Percentiles rank a stretch among this genome's conserved stretches.
These are phyloP conservation scores for Vitis cinerea DNA, from an alignment of 164 flowering plant genomes.

Conservation along the genomic window DNA sequence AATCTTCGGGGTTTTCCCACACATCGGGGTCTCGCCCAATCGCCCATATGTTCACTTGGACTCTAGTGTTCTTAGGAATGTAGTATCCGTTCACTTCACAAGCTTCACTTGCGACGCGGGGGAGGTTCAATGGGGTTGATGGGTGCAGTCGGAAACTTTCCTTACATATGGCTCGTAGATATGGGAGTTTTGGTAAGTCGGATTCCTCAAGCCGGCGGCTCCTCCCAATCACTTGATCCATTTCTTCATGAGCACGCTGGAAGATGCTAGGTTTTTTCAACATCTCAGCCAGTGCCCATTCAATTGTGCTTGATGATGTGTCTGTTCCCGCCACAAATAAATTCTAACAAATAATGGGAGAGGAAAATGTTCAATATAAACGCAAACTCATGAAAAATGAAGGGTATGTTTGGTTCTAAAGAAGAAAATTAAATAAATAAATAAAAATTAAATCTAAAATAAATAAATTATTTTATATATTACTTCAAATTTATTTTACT, in stretches of 20 bases:
- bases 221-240: constrained; percentile 34
- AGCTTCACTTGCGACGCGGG: constrained; percentile 20
- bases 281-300: constrained; percentile 40
- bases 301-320: constrained; percentile 30
- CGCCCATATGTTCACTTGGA: constrained; percentile 33
- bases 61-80: constrained; percentile 22
- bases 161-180: constrained; percentile 32
- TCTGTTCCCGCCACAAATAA: constrained; percentile 33
- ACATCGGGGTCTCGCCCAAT: constrained; percentile 33
- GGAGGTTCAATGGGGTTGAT: constrained; percentile 30
- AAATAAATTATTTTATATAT: too few species aligned
- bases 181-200: constrained; percentile 30
- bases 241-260: constrained; percentile 20
- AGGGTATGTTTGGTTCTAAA: neutral
- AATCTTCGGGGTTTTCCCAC: constrained; percentile 27
- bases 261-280: constrained; percentile 25
- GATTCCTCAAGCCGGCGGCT: constrained; percentile 26
- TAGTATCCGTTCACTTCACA: constrained; percentile 30
- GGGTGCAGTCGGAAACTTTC: constrained; percentile 34
- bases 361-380: too few species aligned
- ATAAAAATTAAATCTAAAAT: too few species aligned
- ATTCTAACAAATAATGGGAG: constrained; percentile 11
- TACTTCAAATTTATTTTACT: too few species aligned
- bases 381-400: neutral
- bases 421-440: too few species aligned